phyloP scores from a whole-genome alignment of 805 yeast genomes.

The Lipomyces orientalis region DNA sequence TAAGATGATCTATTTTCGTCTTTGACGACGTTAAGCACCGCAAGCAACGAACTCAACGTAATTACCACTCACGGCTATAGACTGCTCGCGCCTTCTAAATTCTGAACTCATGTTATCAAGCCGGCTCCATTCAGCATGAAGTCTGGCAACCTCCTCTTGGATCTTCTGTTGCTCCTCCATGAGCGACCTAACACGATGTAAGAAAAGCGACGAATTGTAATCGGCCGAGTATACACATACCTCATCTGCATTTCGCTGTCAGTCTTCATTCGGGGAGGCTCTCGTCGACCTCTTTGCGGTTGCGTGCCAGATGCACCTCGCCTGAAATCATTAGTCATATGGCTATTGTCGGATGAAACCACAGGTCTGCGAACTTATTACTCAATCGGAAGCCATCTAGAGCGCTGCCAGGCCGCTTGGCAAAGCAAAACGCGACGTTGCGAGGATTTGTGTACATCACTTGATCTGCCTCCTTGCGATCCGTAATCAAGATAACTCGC shows the following conservation, averaged over 20 bases:
- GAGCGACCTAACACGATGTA: not conserved
- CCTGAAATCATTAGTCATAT: not conserved
- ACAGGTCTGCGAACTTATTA: conserved; percentile 28
- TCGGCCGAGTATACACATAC: not conserved
- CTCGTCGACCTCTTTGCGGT: conserved; percentile 52
- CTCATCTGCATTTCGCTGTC: conserved; percentile 17
- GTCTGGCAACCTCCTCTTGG: not conserved
- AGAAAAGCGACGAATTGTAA: not conserved
- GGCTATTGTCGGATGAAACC: not conserved
- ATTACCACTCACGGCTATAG: not conserved
- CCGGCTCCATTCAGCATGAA: not conserved
- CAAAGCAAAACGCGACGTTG: conserved; percentile 53
- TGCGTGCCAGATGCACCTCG: conserved; percentile 58
- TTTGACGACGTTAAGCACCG: not conserved
- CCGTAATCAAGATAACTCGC: conserved; percentile 57
- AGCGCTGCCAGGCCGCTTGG: conserved; percentile 50
- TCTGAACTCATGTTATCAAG: not conserved
- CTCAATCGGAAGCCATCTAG: conserved; percentile 55
- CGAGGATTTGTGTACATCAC: conserved; percentile 47
- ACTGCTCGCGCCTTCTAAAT: conserved; percentile 6
- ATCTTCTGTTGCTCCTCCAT: conserved; percentile 3
- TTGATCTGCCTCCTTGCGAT: conserved; percentile 58
- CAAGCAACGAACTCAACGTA: not conserved
- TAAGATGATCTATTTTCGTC: conserved; percentile 16
- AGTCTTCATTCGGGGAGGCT: conserved; percentile 38